These are phyloP conservation scores for Starmerella stigmatis DNA, from an alignment of 805 yeast species.

Conservation along the genomic window DNA sequence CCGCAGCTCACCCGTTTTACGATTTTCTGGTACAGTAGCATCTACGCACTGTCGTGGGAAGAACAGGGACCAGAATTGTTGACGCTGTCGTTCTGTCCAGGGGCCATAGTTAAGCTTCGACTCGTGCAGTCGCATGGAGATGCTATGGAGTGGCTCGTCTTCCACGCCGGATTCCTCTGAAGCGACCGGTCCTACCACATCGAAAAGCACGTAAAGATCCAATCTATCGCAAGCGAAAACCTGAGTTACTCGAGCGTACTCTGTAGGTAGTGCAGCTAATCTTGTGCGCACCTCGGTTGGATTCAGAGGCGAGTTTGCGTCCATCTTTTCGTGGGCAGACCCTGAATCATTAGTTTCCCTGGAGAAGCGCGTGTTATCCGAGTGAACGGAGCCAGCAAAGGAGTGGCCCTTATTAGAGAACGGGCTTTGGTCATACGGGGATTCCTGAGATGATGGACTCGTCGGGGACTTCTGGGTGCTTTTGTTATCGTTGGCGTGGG, in stretches of 20 bases:
- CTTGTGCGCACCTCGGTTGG: conserved; percentile 27
- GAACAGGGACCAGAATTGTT: conserved; percentile 50
- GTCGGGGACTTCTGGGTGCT: not conserved
- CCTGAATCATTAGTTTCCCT: no score
- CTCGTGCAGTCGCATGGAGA: conserved; percentile 47
- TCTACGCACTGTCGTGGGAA: conserved; percentile 48
- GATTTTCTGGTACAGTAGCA: conserved; percentile 35
- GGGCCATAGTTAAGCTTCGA: conserved; percentile 82
- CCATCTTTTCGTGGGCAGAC: not conserved
- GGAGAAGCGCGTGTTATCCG: not conserved
- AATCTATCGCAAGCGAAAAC: conserved; percentile 52
- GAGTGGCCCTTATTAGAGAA: not conserved
- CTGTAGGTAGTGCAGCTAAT: conserved; percentile 34
- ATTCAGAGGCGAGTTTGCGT: not conserved
- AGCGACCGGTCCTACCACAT: conserved; percentile 52
- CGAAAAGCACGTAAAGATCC: conserved; percentile 54
- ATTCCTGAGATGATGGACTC: not conserved
- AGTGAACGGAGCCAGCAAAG: not conserved
- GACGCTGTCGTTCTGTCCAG: conserved; percentile 85
- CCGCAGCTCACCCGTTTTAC: conserved; percentile 44
- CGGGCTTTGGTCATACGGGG: not conserved
- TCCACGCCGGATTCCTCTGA: not conserved
- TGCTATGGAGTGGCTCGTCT: conserved; percentile 33
- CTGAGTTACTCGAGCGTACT: conserved; percentile 73
- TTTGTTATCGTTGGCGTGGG: not conserved